Evolutionary conservation across 2,329 filamentous ascomycete genomes (phyloP).

Genomic region (Metarhizium rileyi): DNA sequence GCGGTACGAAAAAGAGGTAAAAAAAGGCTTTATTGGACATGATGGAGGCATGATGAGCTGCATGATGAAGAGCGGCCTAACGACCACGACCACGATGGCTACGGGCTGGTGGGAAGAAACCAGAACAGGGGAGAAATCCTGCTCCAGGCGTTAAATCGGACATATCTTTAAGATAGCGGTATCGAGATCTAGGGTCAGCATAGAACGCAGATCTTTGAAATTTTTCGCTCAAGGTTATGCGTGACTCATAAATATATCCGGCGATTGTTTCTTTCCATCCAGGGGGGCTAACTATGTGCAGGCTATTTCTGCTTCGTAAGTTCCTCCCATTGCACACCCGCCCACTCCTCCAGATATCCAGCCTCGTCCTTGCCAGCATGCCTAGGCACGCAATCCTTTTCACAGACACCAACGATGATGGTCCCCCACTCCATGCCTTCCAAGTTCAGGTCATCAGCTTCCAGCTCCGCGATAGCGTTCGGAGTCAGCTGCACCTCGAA

Average conservation of each 20-base stretch:
- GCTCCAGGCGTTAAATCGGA: constrained; percentile 25
- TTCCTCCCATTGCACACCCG: constrained; percentile 98
- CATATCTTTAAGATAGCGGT: constrained; percentile 26
- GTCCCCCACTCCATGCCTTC: constrained; percentile 99
- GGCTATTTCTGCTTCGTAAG: constrained; percentile 27
- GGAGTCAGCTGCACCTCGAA: constrained; percentile 93
- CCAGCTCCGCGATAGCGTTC: constrained; percentile 80
- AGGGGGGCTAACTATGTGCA: neutral
- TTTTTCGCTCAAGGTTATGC: neutral
- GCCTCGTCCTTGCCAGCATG: constrained; percentile 51
- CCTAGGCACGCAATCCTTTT: constrained; percentile 60
- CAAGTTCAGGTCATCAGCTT: constrained; percentile 60
- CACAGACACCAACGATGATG: constrained; percentile 77
- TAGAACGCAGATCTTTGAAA: constrained; percentile 15
- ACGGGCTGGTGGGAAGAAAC: constrained; percentile 21
- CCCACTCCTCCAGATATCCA: constrained; percentile 89
- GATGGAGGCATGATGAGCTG: constrained; percentile 12
- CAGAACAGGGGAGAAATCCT: constrained; percentile 16
- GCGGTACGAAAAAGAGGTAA: neutral
- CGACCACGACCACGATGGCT: neutral
- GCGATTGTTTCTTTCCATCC: neutral
- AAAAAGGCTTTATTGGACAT: neutral
- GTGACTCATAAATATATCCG: neutral
- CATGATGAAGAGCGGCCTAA: neutral
- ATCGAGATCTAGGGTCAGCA: constrained; percentile 21